phyloP scores from a whole-genome alignment of 164 flowering plant genomes.

The Nelumbo lutea region DNA sequence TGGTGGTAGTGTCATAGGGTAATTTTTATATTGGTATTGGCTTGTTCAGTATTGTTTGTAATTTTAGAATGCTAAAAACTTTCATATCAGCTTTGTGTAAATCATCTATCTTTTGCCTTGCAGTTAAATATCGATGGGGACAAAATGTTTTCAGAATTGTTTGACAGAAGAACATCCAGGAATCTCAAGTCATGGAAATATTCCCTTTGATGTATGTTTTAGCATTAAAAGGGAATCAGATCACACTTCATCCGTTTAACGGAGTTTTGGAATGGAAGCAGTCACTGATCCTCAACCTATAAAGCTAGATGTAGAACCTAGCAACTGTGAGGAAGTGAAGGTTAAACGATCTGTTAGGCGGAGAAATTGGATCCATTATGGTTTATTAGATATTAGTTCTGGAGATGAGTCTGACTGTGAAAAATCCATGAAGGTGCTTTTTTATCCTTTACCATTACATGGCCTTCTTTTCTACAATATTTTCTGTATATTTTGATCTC shows the following conservation, averaged over 20 bases:
- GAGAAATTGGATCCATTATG: constrained; percentile 20
- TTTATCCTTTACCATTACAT: background rate
- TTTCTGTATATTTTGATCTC: background rate
- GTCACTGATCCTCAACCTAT: constrained; percentile 5
- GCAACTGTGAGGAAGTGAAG: constrained; percentile 17
- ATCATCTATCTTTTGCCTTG: background rate
- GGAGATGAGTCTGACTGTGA: constrained; percentile 19
- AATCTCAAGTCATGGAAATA: constrained; percentile 3
- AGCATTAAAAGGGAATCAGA: constrained; percentile 6
- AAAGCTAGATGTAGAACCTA: constrained; percentile 12
- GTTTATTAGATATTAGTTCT: constrained; percentile 22
- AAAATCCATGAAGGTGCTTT: constrained; percentile 20
- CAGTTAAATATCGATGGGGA: constrained; percentile 15
- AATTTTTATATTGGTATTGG: too few relatives aligned
- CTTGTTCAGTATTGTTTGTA: too few relatives aligned
- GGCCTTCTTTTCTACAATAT: background rate
- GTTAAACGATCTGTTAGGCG: constrained; percentile 21
- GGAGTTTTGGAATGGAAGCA: constrained; percentile 20
- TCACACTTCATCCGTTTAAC: constrained; percentile 2
- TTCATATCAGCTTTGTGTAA: too few relatives aligned
- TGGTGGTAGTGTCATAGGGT: too few relatives aligned
- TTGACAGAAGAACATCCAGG: constrained; percentile 10
- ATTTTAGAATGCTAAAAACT: too few relatives aligned
- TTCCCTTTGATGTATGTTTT: background rate
- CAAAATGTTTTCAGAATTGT: constrained; percentile 10